These are phyloP conservation scores for Suillus ampliporus DNA, from an alignment of 768 basidiomycete genomes.

Conservation along the genomic window DNA sequence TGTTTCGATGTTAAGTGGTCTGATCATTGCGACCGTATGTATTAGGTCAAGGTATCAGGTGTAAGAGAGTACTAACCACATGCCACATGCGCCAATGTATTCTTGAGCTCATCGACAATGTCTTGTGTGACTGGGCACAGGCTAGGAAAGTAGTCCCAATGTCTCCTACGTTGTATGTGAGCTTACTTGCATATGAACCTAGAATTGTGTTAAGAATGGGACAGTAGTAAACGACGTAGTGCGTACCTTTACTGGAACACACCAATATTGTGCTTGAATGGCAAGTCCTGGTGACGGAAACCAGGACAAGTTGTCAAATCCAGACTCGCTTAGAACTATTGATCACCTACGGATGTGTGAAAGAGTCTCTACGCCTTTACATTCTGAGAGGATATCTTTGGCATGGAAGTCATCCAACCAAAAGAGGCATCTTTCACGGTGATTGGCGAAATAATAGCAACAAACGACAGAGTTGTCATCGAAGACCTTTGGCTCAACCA, in stretches of 20 bases:
- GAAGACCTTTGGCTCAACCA: constrained; percentile 46
- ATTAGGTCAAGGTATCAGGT: not conserved
- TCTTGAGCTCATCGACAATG: constrained; percentile 32
- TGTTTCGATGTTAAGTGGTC: constrained; percentile 35
- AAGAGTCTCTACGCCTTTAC: constrained; percentile 22
- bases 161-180: constrained; percentile 33
- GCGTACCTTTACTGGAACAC: not conserved
- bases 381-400: constrained; percentile 33
- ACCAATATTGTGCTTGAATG: constrained; percentile 46
- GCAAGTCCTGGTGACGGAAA: constrained; percentile 33
- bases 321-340: not conserved
- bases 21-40: constrained; percentile 6
- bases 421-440: constrained; percentile 52
- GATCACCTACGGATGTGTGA: constrained; percentile 30
- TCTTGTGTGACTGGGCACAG: constrained; percentile 31
- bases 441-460: constrained; percentile 61
- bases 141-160: constrained; percentile 40
- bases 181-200: not conserved
- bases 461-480: constrained; percentile 26
- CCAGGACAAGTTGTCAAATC: not conserved
- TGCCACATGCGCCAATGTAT: constrained; percentile 32
- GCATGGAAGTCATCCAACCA: constrained; percentile 55
- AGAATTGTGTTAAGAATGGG: not conserved
- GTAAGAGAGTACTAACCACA: constrained; percentile 24
- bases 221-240: not conserved